Conservation (phyloP, 2,329 filamentous ascomycete genomes). For the Hymenoscyphus infarciens region DNA sequence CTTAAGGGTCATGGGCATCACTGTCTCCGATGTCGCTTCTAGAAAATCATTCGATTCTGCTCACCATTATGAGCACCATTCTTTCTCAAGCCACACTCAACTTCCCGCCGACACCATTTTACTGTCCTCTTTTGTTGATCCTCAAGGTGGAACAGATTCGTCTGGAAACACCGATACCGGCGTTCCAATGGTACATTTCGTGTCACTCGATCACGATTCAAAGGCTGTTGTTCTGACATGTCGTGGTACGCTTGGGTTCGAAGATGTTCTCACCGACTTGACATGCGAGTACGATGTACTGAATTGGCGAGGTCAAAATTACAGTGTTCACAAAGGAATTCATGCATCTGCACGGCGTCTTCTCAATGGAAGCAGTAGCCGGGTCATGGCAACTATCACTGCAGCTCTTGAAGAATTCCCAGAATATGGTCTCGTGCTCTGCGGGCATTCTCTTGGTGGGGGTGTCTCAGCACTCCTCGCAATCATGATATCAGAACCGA, state of each 20-base stretch:
- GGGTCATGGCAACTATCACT: slow-evolving; percentile 50
- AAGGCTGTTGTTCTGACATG: slow-evolving; percentile 54
- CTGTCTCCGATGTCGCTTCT: slow-evolving; percentile 44
- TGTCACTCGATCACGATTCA: slow-evolving; percentile 54
- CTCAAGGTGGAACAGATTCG: slow-evolving; percentile 49
- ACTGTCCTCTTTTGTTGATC: slow-evolving; percentile 52
- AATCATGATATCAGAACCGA: slow-evolving; percentile 50
- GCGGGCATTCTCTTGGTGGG: slow-evolving; percentile 53
- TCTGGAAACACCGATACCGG: slow-evolving; percentile 48
- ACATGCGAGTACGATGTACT: slow-evolving; percentile 54
- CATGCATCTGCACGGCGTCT: slow-evolving; percentile 51
- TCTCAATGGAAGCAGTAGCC: slow-evolving; percentile 45
- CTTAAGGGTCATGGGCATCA: slow-evolving; percentile 61
- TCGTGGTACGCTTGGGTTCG: slow-evolving; percentile 53
- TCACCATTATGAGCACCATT: slow-evolving; percentile 56
- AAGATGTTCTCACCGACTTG: slow-evolving; percentile 55
- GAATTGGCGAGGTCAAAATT: slow-evolving; percentile 46
- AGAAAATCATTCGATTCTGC: slow-evolving; percentile 34
- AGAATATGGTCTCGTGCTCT: slow-evolving; percentile 53
- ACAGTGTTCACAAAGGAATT: slow-evolving; percentile 55
- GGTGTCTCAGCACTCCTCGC: slow-evolving; percentile 53
- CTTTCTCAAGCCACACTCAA: slow-evolving; percentile 61
- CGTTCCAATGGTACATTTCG: slow-evolving; percentile 53
- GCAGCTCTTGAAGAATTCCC: slow-evolving; percentile 51
- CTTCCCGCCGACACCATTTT: slow-evolving; percentile 55